A percentile compares a stretch with the other conserved stretches of the same genome.
Evolutionary conservation across 2,329 filamentous ascomycete species (phyloP).

Genomic region (Fusarium nelsonii): DNA sequence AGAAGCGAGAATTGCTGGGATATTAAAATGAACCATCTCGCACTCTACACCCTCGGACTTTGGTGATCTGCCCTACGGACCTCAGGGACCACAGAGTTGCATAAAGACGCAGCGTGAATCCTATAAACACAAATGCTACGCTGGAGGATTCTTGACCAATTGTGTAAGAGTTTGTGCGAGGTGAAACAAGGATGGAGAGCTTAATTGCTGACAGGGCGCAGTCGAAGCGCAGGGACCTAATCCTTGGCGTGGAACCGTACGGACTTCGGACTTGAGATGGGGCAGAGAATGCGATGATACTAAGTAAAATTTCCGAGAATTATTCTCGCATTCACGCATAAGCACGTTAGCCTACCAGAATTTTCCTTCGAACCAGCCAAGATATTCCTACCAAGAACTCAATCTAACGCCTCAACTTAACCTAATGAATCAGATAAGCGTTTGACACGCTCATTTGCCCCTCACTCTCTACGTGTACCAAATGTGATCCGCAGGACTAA

Average conservation of each 20-base stretch:
- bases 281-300: no score
- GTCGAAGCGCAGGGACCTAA: not conserved
- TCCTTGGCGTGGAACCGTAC: constrained; percentile 6
- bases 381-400: no score
- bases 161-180: fast-evolving
- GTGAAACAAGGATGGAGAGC: constrained; percentile 15
- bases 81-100: not conserved
- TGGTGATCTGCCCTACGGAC: constrained; percentile 12
- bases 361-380: no score
- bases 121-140: constrained; percentile 6
- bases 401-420: no score
- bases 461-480: no score
- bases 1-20: not conserved
- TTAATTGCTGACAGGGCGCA: constrained; percentile 25
- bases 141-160: not conserved
- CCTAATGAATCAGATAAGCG: no score
- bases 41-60: constrained; percentile 22
- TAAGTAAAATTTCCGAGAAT: no score
- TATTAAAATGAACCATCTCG: constrained; percentile 3
- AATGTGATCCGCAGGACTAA: not conserved
- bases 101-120: not conserved
- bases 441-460: no score
- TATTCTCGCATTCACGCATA: no score
- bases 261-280: constrained; percentile 16
- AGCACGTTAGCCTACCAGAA: no score